Base-by-base conservation (phyloP, 2,329 filamentous ascomycete species). In the Calonectria leucothoes region DNA sequence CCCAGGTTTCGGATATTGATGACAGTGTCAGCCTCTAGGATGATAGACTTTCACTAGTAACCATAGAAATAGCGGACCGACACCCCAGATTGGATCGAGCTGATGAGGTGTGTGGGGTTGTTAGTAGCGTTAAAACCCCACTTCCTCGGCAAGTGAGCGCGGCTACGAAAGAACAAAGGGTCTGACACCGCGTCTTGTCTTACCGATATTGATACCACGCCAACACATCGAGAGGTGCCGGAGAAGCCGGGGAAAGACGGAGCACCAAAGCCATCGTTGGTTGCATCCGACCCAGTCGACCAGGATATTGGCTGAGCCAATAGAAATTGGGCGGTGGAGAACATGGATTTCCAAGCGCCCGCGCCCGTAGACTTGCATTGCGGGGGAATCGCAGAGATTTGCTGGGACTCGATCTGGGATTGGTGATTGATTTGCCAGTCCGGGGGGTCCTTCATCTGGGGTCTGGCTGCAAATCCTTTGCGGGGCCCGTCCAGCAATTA, bases 71-170 rank as follows among this genome's bases (percentile, higher is more conserved):
- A 25, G 35, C 20, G 23, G 20, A 31, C 25, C 3, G n/a, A 66
- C 27, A 25, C 51, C 14, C 23, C 31, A 66, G 55, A 25, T 25
- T 29, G 61, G n/a, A 51, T 52, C 61, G 37, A 39, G 69, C 65
- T 33, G 37, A 42, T 63, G 70, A 42, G 49, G 42, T 45, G 33
- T 45, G 59, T 51, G 25, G 65, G 15, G 52, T 15, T 15, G 63
- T 63, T 27, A n/a, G n/a, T 10, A 17, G 45, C 27, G 8, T 35
- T 33, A 6, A 12, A 59, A 66, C 66, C 48, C 71, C 71, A 66
- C 71, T 17, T 45, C 10, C 27, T 63, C 71, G 71, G 71, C 71
- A 73, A 37, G 27, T 73, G 51, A 42, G 23, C 49, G 63, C 71
- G 71, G 71, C 59, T 72, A 65, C 3, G 65, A n/a, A 29, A 14